Conservation (phyloP, 768 basidiomycete genomes). For the Hemileccinum rubropunctum region DNA sequence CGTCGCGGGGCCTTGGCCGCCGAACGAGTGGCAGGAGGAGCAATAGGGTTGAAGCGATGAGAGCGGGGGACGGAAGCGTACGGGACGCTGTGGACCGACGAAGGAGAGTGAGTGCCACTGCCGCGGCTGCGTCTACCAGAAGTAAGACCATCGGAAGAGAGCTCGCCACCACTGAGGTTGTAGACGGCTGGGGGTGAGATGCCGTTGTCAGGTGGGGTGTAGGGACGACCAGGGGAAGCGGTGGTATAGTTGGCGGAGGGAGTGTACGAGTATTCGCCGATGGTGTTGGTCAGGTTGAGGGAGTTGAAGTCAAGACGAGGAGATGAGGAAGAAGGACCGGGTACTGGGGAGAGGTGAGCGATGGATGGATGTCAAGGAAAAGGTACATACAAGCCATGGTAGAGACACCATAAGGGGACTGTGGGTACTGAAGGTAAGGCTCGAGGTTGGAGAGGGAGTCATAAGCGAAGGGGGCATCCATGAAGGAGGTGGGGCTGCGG, state of each 20-base stretch:
- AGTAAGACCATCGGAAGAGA: slow-evolving; percentile 68
- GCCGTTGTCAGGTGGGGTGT: slow-evolving; percentile 64
- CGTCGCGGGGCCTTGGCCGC: slow-evolving; percentile 49
- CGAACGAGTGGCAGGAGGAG: slow-evolving; percentile 48
- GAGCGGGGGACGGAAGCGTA: slow-evolving; percentile 69
- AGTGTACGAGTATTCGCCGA: slow-evolving; percentile 58
- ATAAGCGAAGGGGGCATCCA: slow-evolving; percentile 46
- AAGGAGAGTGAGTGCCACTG: slow-evolving; percentile 57
- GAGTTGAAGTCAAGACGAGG: slow-evolving; percentile 64
- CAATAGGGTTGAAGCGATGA: slow-evolving; percentile 76
- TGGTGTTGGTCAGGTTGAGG: slow-evolving; percentile 53
- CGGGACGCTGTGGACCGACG: slow-evolving; percentile 45
- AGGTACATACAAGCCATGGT: slow-evolving; percentile 57
- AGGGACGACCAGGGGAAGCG: slow-evolving; percentile 55
- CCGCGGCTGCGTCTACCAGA: slow-evolving; percentile 70
- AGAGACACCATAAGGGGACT: slow-evolving; percentile 57
- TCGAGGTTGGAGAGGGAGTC: slow-evolving; percentile 45
- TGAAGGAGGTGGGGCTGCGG: slow-evolving; percentile 50
- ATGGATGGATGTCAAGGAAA: background rate
- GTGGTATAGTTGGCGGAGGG: slow-evolving; percentile 55
- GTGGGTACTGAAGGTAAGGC: slow-evolving; percentile 68
- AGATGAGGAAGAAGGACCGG: slow-evolving; percentile 48
- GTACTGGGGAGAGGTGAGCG: slow-evolving; percentile 39
- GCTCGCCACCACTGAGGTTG: slow-evolving; percentile 65
- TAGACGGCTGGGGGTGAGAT: slow-evolving; percentile 75